Base-by-base conservation (phyloP, 1,284 basidiomycete genomes). In the Leccinum subrobustum region DNA sequence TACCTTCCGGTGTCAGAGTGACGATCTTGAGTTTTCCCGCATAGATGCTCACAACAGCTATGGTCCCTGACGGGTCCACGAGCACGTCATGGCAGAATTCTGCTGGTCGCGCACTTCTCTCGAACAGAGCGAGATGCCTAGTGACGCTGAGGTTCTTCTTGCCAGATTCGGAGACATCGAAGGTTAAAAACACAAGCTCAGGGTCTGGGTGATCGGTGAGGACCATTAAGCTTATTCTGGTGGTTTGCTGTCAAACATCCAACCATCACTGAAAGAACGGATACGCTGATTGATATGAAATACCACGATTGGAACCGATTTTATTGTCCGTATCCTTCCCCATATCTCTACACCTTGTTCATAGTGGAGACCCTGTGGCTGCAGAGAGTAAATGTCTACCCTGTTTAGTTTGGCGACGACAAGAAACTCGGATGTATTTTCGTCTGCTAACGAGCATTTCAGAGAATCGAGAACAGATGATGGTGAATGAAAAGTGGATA, bases 121-220 rank as follows among this genome's bases (percentile, higher is more conserved):
- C 88, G 56, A 78, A 77, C 25, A 92, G 74, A 20, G 81, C 74
- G 8, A 85, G 67, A 51, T 77, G 71, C 56, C 80, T 80, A 23
- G 73, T 78, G 8, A 73, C 69, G 2, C 66, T 70, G 14, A 91
- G 73, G 18, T 72, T 68, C 9, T 73, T 72, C 20, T 65, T 65
- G 1, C 77, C 78, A 12, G 68, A 70, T 37, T 76, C 73, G 25
- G 74, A 69, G 54, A 79, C 71, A 6, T 72, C 67, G 66, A 85
- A 88, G 7, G 77, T 70, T 25, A 92, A 75, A 63, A 91, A 78
- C 31, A 91, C 71, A 7, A 91, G 77, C 64, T 85, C 83, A 5
- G 89, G 87, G 39, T 89, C 83, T 2, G 91, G 90, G 66, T 91
- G 88, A 63, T 88, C 88, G 1, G 87, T 81, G 68, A 91, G 77